Percentiles rank a stretch among this genome's conserved stretches.
Conservation (phyloP, 2,329 filamentous ascomycete species). For the Arthroderma sp. region DNA sequence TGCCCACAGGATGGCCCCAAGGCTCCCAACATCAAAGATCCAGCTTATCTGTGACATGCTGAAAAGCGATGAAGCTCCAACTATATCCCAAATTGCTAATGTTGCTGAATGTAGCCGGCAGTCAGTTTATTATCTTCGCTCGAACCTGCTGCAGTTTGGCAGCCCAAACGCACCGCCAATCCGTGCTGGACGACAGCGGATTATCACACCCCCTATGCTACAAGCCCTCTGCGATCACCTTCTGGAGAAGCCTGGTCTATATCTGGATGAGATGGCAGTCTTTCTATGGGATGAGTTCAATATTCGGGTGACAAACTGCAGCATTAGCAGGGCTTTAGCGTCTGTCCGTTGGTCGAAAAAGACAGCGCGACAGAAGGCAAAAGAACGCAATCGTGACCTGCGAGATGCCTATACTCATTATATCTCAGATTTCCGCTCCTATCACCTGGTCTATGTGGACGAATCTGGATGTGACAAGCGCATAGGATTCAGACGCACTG, state of each 20-base stretch:
- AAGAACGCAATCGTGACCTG: conserved; percentile 22
- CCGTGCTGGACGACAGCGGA: conserved; percentile 12
- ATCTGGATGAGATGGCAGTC: conserved; percentile 8
- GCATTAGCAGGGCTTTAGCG: conserved; percentile 11
- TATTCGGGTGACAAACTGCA: conserved; percentile 2
- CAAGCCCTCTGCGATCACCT: conserved; percentile 13
- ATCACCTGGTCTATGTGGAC: conserved; percentile 25
- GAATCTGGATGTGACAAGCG: conserved; percentile 27
- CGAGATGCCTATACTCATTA: conserved; percentile 24
- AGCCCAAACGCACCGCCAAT: conserved; percentile 12
- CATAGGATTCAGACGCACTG: conserved; percentile 20
- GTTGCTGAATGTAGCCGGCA: conserved; percentile 11
- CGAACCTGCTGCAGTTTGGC: conserved; percentile 8
- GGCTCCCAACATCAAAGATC: too few relatives aligned
- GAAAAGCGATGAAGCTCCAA: conserved; percentile 11
- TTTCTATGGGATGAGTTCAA: conserved; percentile 8
- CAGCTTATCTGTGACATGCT: too few relatives aligned
- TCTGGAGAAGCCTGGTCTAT: conserved; percentile 5
- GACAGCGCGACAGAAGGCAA: conserved; percentile 17
- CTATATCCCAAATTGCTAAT: conserved; percentile 10
- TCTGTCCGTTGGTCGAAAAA: conserved; percentile 21
- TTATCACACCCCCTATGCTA: conserved; percentile 15
- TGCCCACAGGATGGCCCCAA: too few relatives aligned
- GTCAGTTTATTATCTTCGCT: conserved; percentile 10
- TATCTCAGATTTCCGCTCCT: conserved; percentile 19